Evolutionary conservation across 805 yeast species (phyloP), one percentile per base, ranked within the genome.

Genomic region (Hanseniaspora thailandica): DNA sequence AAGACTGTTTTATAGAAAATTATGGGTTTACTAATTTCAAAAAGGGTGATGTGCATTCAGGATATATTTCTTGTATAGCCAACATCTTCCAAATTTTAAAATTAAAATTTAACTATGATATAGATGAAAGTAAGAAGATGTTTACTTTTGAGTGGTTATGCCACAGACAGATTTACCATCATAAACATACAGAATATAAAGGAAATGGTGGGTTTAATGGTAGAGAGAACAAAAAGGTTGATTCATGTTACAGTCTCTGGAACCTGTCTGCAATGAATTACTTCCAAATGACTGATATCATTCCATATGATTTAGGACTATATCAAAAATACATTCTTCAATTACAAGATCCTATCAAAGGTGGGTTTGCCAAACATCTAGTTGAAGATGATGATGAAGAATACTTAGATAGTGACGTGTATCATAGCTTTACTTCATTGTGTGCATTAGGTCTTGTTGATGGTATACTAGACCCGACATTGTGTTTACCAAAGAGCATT

Each of bases 221-320:
- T 1, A 71, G 97, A 45, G 80, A 77, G n/a, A 86, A 86, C 64
- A 88, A 88, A 64, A 75, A 73, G 55, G 84, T 84, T 3, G 97
- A 88, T 65, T 83, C 95, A 0, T 88, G 97, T 68, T 88, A 88
- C 62, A 76, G 83, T 6, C 88, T 87, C 73, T 88, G 96, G 96
- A 76, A 78, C 45, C 60, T 79, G 15, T 89, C 78, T 2, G 70
- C 86, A 4, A 67, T 86, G 56, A 59, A 62, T 1, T 59, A 82
- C 13, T 59, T 86, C 23, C 47, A 41, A 30, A 20, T 41, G 15
- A 34, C 46, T 39, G 41, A 20, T 39, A 17, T 4, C 1, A 57
- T 60, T 2, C 57, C 63, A 3, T 86, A 73, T 59, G 64, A 87
- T 20, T 57, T 82, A 12, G 58, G 68, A 0, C 5, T 12, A 30